These are phyloP conservation scores for Candida glucosophila DNA, from an alignment of 1,139 yeast genomes.

Conservation along the genomic window DNA sequence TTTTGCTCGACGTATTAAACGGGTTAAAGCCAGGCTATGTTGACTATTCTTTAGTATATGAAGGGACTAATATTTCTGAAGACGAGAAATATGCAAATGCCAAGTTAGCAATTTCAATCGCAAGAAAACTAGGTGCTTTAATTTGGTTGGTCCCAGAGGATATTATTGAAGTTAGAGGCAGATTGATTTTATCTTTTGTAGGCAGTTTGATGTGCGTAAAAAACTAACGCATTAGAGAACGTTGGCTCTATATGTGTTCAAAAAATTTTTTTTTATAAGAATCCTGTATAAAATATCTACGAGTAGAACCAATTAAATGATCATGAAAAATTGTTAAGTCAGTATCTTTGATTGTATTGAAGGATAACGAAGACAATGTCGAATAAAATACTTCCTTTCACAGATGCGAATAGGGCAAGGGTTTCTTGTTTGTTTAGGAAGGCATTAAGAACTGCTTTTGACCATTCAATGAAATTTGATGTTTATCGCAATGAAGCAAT, in stretches of 20 bases:
- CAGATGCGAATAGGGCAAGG: slow-evolving; percentile 58
- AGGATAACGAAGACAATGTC: too few species aligned
- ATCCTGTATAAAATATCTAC: too few species aligned
- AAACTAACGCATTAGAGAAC: background rate
- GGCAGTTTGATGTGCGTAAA: slow-evolving; percentile 76
- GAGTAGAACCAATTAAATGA: too few species aligned
- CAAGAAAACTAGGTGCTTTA: slow-evolving; percentile 95
- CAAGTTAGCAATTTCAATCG: slow-evolving; percentile 92
- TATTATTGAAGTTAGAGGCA: slow-evolving; percentile 88
- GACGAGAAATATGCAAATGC: slow-evolving; percentile 93
- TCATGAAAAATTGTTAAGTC: too few species aligned
- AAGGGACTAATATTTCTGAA: slow-evolving; percentile 53
- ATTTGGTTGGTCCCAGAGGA: slow-evolving; percentile 99
- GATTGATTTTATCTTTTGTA: slow-evolving; percentile 87
- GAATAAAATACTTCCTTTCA: slow-evolving; percentile 41
- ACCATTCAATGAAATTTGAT: slow-evolving; percentile 68
- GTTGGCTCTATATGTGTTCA: too few species aligned
- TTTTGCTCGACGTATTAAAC: slow-evolving; percentile 79
- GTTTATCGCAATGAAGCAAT: slow-evolving; percentile 64
- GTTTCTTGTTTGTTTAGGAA: slow-evolving; percentile 64
- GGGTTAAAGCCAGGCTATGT: slow-evolving; percentile 97
- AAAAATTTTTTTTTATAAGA: too few species aligned
- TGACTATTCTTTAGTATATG: slow-evolving; percentile 82
- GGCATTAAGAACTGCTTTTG: slow-evolving; percentile 66
- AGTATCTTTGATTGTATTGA: too few species aligned